A percentile compares a stretch with the other conserved stretches of the same genome.
These are phyloP conservation scores for Coleophoma crateriformis DNA, from an alignment of 2,329 filamentous ascomycete genomes.

Conservation along the genomic window DNA sequence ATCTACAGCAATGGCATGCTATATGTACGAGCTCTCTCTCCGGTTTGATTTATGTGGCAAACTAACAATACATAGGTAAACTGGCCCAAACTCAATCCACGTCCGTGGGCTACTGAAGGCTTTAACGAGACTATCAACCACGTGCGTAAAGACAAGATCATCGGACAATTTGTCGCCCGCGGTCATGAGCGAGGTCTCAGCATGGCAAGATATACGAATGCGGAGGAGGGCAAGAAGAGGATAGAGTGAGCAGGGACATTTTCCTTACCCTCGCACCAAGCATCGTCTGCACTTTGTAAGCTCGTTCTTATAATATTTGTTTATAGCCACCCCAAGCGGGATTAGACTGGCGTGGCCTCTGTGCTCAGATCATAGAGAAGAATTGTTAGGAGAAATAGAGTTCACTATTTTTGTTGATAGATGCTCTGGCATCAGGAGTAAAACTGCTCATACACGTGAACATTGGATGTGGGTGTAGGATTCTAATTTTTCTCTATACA, in stretches of 20 bases:
- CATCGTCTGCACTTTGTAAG: neutral
- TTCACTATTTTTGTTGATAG: no score
- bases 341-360: neutral
- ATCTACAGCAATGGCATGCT: conserved; percentile 82
- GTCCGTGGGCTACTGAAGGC: conserved; percentile 79
- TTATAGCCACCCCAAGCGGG: neutral
- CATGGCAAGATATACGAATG: conserved; percentile 72
- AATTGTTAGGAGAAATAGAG: no score
- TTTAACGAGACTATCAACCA: conserved; percentile 82
- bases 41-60: neutral
- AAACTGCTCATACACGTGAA: no score
- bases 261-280: neutral
- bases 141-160: conserved; percentile 74
- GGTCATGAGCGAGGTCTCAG: conserved; percentile 77
- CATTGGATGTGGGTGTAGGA: no score
- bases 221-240: conserved; percentile 98
- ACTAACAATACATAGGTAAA: conserved; percentile 62
- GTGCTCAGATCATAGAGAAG: no score
- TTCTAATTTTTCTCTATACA: no score
- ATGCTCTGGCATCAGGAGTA: no score
- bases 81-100: conserved; percentile 94
- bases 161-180: conserved; percentile 67
- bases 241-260: conserved; percentile 58
- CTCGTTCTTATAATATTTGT: neutral
- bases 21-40: conserved; percentile 62